phyloP scores from a whole-genome alignment of 768 basidiomycete genomes.

The Chalciporus sphaerocephalus region DNA sequence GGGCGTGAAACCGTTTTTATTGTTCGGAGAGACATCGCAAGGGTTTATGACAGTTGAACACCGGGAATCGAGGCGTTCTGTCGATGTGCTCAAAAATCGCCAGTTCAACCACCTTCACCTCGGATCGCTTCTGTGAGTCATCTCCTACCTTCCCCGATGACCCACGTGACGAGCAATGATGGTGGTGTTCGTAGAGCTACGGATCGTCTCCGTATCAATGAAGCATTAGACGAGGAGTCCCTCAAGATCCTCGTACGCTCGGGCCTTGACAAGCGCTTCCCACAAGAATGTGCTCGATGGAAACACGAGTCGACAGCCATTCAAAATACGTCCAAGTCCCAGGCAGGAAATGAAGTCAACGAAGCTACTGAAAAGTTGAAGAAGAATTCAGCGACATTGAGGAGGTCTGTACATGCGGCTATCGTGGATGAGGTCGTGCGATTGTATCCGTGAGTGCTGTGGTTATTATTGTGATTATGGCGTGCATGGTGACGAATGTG shows the following conservation, averaged over 20 bases:
- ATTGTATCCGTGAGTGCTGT: slow-evolving; percentile 4
- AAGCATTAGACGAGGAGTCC: slow-evolving; percentile 24
- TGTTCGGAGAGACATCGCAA: slow-evolving; percentile 40
- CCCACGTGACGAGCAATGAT: neutral
- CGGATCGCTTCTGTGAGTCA: slow-evolving; percentile 17
- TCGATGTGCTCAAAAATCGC: neutral
- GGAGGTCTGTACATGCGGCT: slow-evolving; percentile 17
- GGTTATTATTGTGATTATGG: neutral
- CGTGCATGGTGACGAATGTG: neutral
- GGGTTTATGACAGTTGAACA: slow-evolving; percentile 36
- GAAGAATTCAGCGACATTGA: slow-evolving; percentile 6
- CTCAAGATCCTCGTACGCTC: slow-evolving; percentile 25
- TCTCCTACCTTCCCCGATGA: neutral
- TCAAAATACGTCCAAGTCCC: neutral
- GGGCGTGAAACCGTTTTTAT: slow-evolving; percentile 24
- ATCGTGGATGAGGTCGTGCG: slow-evolving; percentile 15
- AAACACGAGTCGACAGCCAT: slow-evolving; percentile 8
- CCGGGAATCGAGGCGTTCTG: slow-evolving; percentile 6
- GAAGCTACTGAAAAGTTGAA: neutral
- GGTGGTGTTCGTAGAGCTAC: slow-evolving; percentile 11
- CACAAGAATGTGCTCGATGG: slow-evolving; percentile 22
- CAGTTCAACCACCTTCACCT: slow-evolving; percentile 12
- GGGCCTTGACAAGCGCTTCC: slow-evolving; percentile 31
- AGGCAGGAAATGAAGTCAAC: neutral
- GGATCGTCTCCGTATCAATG: slow-evolving; percentile 22